A percentile compares a stretch with the other conserved stretches of the same genome.
phyloP scores from a whole-genome alignment of 495 filamentous ascomycete species.

The Tuber umbilicatum region DNA sequence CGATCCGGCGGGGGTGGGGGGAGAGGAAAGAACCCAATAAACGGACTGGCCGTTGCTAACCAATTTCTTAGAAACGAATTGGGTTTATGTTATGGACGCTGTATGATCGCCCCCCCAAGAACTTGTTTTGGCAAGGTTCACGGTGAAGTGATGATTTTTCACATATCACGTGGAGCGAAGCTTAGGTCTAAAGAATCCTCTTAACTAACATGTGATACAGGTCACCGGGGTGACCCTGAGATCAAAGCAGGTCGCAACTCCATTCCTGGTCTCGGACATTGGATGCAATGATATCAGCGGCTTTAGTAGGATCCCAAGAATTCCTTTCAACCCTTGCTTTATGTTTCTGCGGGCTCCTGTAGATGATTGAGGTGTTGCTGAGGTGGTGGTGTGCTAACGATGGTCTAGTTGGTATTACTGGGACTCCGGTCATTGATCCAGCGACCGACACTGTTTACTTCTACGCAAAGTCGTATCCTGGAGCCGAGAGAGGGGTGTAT shows the following conservation, averaged over 20 bases:
- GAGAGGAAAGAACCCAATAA: conserved; percentile 21
- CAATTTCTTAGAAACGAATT: conserved; percentile 25
- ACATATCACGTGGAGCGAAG: not conserved
- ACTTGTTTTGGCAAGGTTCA: not conserved
- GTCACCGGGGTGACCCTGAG: conserved; percentile 41
- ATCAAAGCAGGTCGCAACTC: conserved; percentile 40
- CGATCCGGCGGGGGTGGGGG: not conserved
- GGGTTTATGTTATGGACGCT: conserved; percentile 44
- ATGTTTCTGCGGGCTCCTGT: not conserved
- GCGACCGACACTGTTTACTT: conserved; percentile 45
- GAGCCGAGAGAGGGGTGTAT: conserved; percentile 17
- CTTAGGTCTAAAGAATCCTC: not conserved
- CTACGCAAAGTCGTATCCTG: conserved; percentile 44
- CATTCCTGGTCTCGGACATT: conserved; percentile 44
- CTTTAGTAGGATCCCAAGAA: conserved; percentile 24
- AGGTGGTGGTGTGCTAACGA: not conserved
- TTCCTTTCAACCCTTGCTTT: conserved; percentile 4
- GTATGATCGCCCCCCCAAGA: conserved; percentile 6
- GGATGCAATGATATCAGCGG: conserved; percentile 45
- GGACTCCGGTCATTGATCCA: conserved; percentile 44
- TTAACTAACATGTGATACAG: conserved; percentile 10
- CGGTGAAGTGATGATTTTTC: not conserved
- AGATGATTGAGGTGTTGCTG: not conserved
- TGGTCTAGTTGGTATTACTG: conserved; percentile 40
- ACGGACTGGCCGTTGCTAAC: conserved; percentile 14